A percentile compares a stretch with the other conserved stretches of the same genome.
These are phyloP conservation scores for Pholiota conissans DNA, from an alignment of 768 basidiomycete genomes.

Conservation along the genomic window DNA sequence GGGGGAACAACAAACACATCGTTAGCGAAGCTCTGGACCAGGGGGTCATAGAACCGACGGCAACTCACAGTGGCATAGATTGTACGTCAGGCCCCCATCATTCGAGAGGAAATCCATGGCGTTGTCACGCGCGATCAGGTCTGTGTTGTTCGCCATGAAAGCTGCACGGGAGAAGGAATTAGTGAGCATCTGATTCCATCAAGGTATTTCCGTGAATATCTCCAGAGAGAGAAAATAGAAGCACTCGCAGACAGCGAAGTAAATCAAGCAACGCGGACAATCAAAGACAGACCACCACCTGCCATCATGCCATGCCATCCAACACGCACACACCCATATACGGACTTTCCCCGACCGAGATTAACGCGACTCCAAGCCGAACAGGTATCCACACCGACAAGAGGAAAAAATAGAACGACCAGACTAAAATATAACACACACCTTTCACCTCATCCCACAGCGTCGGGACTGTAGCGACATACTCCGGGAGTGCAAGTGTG, in stretches of 20 bases:
- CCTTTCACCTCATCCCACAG: constrained; percentile 75
- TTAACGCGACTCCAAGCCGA: not conserved
- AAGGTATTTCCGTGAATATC: too few relatives aligned
- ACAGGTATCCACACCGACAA: not conserved
- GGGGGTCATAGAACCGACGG: not conserved
- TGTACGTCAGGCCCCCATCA: constrained; percentile 70
- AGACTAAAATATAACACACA: constrained; percentile 21
- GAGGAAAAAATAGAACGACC: not conserved
- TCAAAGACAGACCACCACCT: too few relatives aligned
- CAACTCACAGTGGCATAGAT: constrained; percentile 68
- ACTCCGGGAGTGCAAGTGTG: constrained; percentile 77
- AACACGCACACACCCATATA: too few relatives aligned
- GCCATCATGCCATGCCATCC: too few relatives aligned
- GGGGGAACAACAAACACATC: too few relatives aligned
- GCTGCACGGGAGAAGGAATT: constrained; percentile 36
- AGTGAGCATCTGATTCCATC: constrained; percentile 5
- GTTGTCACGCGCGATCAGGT: constrained; percentile 58
- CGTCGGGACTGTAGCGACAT: constrained; percentile 73
- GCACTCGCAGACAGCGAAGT: too few relatives aligned
- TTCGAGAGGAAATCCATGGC: constrained; percentile 67
- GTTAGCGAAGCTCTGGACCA: too few relatives aligned
- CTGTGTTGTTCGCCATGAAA: constrained; percentile 56
- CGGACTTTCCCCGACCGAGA: too few relatives aligned
- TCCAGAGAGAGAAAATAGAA: not conserved
- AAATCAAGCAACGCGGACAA: too few relatives aligned